These are phyloP conservation scores for Pycnococcus provasolii DNA, from an alignment of 139 green algal genomes.

Conservation along the genomic window DNA sequence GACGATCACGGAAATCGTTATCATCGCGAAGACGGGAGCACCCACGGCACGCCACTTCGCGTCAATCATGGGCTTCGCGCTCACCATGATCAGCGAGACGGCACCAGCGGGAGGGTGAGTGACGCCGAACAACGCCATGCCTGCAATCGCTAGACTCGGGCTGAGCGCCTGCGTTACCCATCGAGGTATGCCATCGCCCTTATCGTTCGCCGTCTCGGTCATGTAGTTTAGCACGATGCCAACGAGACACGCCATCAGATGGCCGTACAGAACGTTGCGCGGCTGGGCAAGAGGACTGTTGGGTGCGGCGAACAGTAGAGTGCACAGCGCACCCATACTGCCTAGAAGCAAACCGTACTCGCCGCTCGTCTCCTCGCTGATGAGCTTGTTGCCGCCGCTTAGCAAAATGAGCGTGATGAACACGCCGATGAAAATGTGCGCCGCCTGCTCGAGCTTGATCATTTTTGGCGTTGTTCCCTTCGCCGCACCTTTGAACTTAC, in stretches of 20 bases:
- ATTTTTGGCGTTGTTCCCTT: neutral
- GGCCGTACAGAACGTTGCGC: neutral
- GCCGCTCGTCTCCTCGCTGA: constrained; percentile 2
- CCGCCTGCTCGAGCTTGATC: neutral
- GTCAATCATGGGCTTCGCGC: neutral
- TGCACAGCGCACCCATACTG: neutral
- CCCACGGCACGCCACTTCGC: neutral
- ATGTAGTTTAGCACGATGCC: neutral
- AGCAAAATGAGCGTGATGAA: neutral
- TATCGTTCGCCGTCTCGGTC: neutral
- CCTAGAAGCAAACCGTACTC: neutral
- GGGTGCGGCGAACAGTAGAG: neutral
- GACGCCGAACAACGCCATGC: neutral
- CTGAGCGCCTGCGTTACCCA: neutral
- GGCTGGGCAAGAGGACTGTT: neutral
- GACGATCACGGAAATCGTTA: neutral
- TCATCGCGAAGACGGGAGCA: neutral
- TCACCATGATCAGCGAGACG: neutral
- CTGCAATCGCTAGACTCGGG: neutral
- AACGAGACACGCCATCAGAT: neutral
- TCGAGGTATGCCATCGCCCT: neutral
- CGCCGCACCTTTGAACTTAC: neutral
- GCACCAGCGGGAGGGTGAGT: neutral
- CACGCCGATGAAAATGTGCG: neutral
- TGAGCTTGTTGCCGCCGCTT: neutral